phyloP scores from a whole-genome alignment of 2,329 filamentous ascomycete genomes.

The Fulvia fulva region DNA sequence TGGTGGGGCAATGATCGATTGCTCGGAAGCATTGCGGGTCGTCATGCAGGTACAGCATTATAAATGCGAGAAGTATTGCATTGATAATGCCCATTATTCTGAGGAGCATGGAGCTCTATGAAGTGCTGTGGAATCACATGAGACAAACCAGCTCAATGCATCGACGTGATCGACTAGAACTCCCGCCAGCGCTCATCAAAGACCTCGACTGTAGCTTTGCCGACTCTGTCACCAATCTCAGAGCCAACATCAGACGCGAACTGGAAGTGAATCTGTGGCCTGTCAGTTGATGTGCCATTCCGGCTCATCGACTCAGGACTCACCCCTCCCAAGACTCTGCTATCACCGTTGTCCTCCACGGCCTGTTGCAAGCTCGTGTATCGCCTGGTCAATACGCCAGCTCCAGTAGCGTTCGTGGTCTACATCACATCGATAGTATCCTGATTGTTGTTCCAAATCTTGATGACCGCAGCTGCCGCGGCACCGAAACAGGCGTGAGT shows the following conservation, averaged over 20 bases:
- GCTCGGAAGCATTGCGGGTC: neutral
- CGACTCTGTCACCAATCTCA: constrained; percentile 16
- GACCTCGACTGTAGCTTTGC: constrained; percentile 2
- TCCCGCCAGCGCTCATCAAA: constrained; percentile 5
- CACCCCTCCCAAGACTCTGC: constrained; percentile 27
- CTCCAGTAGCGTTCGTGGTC: constrained; percentile 29
- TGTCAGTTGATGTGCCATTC: neutral
- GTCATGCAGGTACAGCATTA: neutral
- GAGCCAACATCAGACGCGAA: constrained; percentile 25
- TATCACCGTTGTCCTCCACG: constrained; percentile 28
- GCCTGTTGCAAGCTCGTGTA: constrained; percentile 28
- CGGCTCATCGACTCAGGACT: neutral
- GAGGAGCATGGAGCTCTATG: no score
- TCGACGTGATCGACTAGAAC: neutral
- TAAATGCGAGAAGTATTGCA: neutral
- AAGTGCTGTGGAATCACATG: no score
- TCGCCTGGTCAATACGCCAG: constrained; percentile 24
- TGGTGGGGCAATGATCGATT: neutral
- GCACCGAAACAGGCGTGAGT: constrained; percentile 30
- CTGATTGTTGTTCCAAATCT: constrained; percentile 23
- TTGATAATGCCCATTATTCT: no score
- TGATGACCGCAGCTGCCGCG: constrained; percentile 27
- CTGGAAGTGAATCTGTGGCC: constrained; percentile 26
- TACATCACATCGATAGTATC: constrained; percentile 18
- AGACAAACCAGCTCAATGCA: neutral